Base-by-base conservation (phyloP, 2,329 filamentous ascomycete genomes). In the Tolypocladium paradoxum region DNA sequence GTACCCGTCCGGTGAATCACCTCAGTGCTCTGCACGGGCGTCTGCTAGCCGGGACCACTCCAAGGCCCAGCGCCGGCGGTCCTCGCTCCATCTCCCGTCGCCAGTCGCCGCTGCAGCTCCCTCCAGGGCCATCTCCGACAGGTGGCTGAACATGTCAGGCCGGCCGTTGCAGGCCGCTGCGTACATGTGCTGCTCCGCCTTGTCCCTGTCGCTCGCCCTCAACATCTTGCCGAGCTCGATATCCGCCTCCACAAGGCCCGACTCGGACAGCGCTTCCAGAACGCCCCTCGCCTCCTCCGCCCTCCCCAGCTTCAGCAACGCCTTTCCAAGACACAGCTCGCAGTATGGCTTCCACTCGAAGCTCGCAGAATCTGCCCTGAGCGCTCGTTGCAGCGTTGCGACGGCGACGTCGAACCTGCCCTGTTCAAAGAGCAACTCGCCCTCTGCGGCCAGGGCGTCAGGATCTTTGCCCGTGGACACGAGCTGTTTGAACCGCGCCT, bases 391-490 rank as follows among this genome's bases (percentile, higher is more conserved):
- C 12, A 68, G 52, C 5, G 56, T 46, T 18, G 49, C 50, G 27
- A 54, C 55, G 5, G 66, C 63, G 9, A 57, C 60, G 1, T 54
- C 53, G 50, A 61, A 62, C 35, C 58, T 62, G 6, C 60, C 62
- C 38, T 60, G 55, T 29, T 49, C 47, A 48, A 60, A 61, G 14
- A 67, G 61, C 29, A 59, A 29, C 51, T 65, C 61, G 18, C 65
- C 71, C 43, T 71, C 63, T 9, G 64, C 58, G 4, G 65, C 63
- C 24, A 72, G 58, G 34, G 68, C 71, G 46, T 73, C 61, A 4
- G 68, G 60, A 37, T 73, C 62, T n/a, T 57, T 61, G 29, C 60
- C 64, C 33, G 56, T 53, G 14, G 57, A 45, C 31, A 70, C 59
- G 11, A 73, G 56, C 29, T 61, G 49, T 55, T 57, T 61, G 57